Evolutionary conservation across 2,329 filamentous ascomycete species (phyloP), one percentile per base, ranked within the genome.

Genomic region (Paecilomyces formosus): DNA sequence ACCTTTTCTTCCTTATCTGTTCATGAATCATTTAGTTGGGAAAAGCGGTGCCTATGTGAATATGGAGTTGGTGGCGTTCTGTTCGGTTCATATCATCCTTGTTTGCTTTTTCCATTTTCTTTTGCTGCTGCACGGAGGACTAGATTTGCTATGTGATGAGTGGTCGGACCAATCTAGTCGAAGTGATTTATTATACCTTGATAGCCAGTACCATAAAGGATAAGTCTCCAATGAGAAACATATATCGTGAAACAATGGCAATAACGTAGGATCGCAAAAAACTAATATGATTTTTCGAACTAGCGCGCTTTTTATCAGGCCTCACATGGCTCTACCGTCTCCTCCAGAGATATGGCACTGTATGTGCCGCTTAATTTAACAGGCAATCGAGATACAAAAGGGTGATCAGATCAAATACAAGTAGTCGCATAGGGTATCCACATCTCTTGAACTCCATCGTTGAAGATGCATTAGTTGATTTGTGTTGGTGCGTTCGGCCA

Each of bases 381-480:
- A 45, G n/a, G 18, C 39, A 45, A 45, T 31, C 30, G 39, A 45
- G 39, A 45, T 45, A n/a, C n/a, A 31, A 31, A 11, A 31, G 8
- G 30, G 30, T 45, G 39, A 45, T 45, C 13, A 39, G 6, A 39
- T n/a, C 24, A 6, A 18, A 45, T 45, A 18, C 39, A n/a, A 45
- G 30, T 31, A 45, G 30, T 31, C 30, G 30, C 30, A 31, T 31
- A 45, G 39, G 39, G 39, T 45, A 45, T 45, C 39, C 39, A 45
- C 39, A 45, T 18, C 53, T 24, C 52, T 50, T 26, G 51, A 7
- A 50, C n/a, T 56, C 52, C 57, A 63, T 67, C 59, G 67, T 69
- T 69, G 67, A 69, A 64, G 65, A 67, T 66, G 63, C 33, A 49
- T 28, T 56, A n/a, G 22, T 26, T 39, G 21, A 57, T 57, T 21